Evolutionary conservation across 108 stramenopile species (phyloP).

Genomic region (Epithemia pelagica): DNA sequence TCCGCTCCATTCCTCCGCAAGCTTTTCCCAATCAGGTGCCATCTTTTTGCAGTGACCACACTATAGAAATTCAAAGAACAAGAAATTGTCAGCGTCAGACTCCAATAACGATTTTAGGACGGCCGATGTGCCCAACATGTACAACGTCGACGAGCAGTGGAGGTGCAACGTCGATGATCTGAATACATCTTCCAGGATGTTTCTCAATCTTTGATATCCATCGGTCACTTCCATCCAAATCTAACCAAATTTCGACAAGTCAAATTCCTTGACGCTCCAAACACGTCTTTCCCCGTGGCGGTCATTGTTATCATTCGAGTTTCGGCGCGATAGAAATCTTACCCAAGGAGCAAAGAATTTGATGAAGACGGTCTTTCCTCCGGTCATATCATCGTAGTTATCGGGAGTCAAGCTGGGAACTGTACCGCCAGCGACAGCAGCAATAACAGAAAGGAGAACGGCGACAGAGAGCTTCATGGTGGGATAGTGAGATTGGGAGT

Average conservation of each 20-base stretch:
- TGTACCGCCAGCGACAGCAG: not conserved
- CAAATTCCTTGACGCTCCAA: too few species aligned
- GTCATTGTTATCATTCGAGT: too few species aligned
- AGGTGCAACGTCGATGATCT: too few species aligned
- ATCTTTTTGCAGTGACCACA: constrained; percentile 77
- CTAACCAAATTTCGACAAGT: too few species aligned
- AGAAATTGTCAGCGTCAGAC: not conserved
- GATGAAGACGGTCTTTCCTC: constrained; percentile 66
- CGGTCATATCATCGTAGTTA: constrained; percentile 52
- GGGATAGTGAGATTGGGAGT: not conserved
- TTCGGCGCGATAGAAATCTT: too few species aligned
- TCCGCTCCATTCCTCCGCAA: constrained; percentile 49
- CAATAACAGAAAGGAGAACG: not conserved
- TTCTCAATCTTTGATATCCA: too few species aligned
- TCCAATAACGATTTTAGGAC: too few species aligned
- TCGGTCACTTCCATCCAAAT: too few species aligned
- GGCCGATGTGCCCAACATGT: too few species aligned
- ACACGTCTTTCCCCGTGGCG: too few species aligned
- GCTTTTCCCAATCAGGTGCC: constrained; percentile 71
- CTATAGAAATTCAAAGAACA: constrained; percentile 34
- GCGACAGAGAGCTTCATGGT: constrained; percentile 9
- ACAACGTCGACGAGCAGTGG: too few species aligned
- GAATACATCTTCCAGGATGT: too few species aligned
- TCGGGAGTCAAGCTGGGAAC: constrained; percentile 27
- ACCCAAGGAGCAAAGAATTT: constrained; percentile 80